phyloP scores from a whole-genome alignment of 352 stramenopile genomes.

The Globisporangium recalcitrans region DNA sequence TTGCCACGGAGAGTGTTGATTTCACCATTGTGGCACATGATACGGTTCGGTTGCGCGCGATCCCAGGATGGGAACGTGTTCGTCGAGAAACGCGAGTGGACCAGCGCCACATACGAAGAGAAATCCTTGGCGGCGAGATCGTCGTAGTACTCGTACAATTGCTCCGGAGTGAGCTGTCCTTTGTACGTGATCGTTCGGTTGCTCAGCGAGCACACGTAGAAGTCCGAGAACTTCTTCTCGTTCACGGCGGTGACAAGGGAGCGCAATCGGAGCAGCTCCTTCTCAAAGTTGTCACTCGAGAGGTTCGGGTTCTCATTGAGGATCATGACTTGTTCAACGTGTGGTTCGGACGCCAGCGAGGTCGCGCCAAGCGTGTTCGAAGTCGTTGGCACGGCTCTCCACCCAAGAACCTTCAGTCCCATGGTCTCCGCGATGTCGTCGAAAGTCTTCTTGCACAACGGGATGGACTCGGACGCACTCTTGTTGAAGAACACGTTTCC shows the following conservation, averaged over 20 bases:
- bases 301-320: constrained; percentile 61
- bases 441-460: constrained; percentile 87
- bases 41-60: constrained; percentile 93
- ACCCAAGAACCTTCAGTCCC: constrained; percentile 90
- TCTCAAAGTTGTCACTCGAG: constrained; percentile 88
- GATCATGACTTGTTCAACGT: constrained; percentile 94
- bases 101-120: constrained; percentile 90
- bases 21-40: constrained; percentile 98
- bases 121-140: constrained; percentile 74
- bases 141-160: constrained; percentile 77
- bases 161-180: constrained; percentile 94
- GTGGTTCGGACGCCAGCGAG: constrained; percentile 90
- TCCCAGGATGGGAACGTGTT: constrained; percentile 98
- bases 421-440: constrained; percentile 73
- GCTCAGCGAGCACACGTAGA: constrained; percentile 95
- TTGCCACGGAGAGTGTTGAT: constrained; percentile 98
- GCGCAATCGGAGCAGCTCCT: constrained; percentile 71
- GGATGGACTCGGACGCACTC: constrained; percentile 63
- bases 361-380: constrained; percentile 92
- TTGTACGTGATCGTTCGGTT: constrained; percentile 97
- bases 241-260: constrained; percentile 53
- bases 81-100: constrained; percentile 97
- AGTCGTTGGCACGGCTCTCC: constrained; percentile 91
- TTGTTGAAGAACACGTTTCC: constrained; percentile 90
- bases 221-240: constrained; percentile 76